These are phyloP conservation scores for Gnetum montanum DNA, from an alignment of 75 land plant species.

Conservation along the genomic window DNA sequence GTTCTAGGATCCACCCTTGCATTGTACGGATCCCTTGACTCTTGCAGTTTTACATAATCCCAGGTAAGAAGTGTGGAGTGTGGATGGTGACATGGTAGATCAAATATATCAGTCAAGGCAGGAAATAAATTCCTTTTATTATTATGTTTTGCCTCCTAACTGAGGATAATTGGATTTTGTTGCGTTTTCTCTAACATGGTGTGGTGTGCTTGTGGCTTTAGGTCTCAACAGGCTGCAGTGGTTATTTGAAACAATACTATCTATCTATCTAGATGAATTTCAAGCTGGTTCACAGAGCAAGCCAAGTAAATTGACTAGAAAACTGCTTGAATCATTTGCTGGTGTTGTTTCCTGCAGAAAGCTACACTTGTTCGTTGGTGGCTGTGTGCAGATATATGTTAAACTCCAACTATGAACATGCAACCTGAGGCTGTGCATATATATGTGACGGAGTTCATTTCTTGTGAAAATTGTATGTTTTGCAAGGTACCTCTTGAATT, in stretches of 20 bases:
- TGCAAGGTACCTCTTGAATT: no score
- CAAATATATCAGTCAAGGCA: conserved; percentile 62
- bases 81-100: conserved; percentile 30
- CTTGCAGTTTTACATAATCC: neutral
- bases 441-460: no score
- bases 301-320: conserved; percentile 4
- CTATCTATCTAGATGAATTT: conserved; percentile 41
- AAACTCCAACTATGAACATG: conserved; percentile 13
- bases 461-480: no score
- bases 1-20: no score
- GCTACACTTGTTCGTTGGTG: conserved; percentile 34
- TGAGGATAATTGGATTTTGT: neutral
- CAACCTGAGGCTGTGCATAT: conserved; percentile 9
- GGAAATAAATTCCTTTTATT: neutral
- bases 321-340: conserved; percentile 13
- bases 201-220: conserved; percentile 6
- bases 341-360: conserved; percentile 12
- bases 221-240: conserved; percentile 42
- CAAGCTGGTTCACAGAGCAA: conserved; percentile 12
- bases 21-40: no score
- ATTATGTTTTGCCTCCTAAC: neutral
- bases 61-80: conserved; percentile 44
- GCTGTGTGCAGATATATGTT: conserved; percentile 39
- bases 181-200: neutral
- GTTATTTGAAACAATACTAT: conserved; percentile 23